phyloP scores from a whole-genome alignment of 768 basidiomycete species.

The Pulveroboletus sp. region DNA sequence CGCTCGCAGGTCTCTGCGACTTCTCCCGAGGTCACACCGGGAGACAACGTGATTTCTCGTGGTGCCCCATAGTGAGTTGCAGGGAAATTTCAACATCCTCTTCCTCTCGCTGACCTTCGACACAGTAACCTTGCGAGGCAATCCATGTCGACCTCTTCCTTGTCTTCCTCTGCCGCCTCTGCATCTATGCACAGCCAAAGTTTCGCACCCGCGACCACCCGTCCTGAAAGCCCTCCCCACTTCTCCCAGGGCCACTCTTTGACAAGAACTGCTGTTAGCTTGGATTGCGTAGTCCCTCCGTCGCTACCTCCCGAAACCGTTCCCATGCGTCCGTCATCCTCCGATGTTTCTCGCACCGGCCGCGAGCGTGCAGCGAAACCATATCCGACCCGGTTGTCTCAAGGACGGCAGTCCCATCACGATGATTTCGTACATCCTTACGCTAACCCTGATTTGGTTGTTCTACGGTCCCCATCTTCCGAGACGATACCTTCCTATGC shows the following conservation, averaged over 20 bases:
- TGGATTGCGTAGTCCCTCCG: conserved; percentile 7
- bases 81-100: neutral
- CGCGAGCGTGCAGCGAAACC: conserved; percentile 13
- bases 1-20: conserved; percentile 50
- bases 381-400: conserved; percentile 27
- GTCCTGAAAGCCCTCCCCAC: conserved; percentile 6
- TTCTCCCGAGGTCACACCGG: conserved; percentile 57
- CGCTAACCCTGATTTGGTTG: conserved; percentile 70
- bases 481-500: conserved; percentile 27
- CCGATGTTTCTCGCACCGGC: conserved; percentile 7
- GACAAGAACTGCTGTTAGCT: conserved; percentile 5
- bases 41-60: conserved; percentile 46
- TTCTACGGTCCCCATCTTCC: conserved; percentile 33
- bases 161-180: conserved; percentile 30
- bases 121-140: conserved; percentile 57
- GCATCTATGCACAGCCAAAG: conserved; percentile 36
- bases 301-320: conserved; percentile 1
- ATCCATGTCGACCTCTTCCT: conserved; percentile 53
- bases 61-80: conserved; percentile 57
- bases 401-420: conserved; percentile 32
- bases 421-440: conserved; percentile 61
- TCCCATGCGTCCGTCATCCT: conserved; percentile 7
- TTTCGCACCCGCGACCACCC: conserved; percentile 31
- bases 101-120: conserved; percentile 2
- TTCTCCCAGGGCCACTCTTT: conserved; percentile 7